Percentiles rank a stretch among this genome's conserved stretches.
phyloP scores from a whole-genome alignment of 129 eudicot species.

The Tanacetum coccineum region DNA sequence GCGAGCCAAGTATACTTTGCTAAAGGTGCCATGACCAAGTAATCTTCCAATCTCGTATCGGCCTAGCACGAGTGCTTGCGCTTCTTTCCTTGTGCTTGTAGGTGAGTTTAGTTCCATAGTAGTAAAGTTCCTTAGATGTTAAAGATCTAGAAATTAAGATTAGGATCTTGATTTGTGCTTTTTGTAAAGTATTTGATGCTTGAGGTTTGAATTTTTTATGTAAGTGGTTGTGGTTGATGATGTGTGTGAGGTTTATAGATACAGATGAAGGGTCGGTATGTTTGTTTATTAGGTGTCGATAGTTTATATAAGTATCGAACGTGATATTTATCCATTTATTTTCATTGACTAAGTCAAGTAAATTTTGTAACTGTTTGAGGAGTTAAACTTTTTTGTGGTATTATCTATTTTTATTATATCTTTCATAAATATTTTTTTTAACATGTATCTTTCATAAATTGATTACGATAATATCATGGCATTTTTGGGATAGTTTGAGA shows the following conservation, averaged over 20 bases:
- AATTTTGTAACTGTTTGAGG: background rate
- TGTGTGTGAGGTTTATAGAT: constrained; percentile 25
- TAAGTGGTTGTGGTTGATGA: constrained; percentile 29
- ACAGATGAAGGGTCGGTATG: background rate
- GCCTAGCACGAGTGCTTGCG: constrained; percentile 47
- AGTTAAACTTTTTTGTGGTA: too few relatives aligned
- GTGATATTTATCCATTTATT: background rate
- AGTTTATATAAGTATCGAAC: constrained; percentile 7
- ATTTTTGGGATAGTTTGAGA: too few relatives aligned
- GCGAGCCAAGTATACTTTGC: constrained; percentile 57
- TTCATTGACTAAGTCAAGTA: background rate
- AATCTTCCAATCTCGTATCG: constrained; percentile 65
- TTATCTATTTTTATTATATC: too few relatives aligned
- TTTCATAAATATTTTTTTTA: too few relatives aligned
- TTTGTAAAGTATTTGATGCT: constrained; percentile 6
- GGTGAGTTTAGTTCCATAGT: constrained; percentile 18
- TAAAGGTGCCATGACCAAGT: constrained; percentile 70
- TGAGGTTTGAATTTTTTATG: constrained; percentile 9
- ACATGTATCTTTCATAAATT: too few relatives aligned
- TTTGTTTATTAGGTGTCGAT: background rate
- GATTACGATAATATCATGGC: too few relatives aligned
- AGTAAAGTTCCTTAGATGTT: background rate
- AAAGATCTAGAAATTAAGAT: background rate
- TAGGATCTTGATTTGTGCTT: background rate
- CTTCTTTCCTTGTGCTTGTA: constrained; percentile 47